phyloP scores from a whole-genome alignment of 345 rosid genomes.

The Eutrema japonicum region DNA sequence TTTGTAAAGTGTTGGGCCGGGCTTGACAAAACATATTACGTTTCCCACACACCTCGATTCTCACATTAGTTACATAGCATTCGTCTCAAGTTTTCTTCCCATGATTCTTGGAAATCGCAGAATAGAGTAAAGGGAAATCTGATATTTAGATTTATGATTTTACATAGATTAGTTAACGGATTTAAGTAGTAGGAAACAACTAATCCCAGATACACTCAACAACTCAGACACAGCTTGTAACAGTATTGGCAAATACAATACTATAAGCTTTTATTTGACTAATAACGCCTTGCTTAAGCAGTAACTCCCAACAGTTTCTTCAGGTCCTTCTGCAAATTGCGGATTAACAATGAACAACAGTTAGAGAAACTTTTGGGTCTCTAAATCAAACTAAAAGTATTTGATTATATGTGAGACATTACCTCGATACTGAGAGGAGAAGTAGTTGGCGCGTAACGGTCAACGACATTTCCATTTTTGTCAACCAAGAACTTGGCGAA shows the following conservation, averaged over 20 bases:
- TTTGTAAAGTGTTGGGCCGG: no score
- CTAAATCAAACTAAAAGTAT: background rate
- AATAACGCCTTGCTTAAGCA: conserved; percentile 20
- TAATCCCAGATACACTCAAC: conserved; percentile 16
- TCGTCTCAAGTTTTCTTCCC: background rate
- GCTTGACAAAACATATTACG: no score
- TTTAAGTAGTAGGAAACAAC: background rate
- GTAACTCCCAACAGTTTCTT: conserved; percentile 65
- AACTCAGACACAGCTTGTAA: conserved; percentile 9
- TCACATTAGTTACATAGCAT: no score
- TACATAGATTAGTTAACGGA: conserved; percentile 17
- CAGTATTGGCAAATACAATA: conserved; percentile 34
- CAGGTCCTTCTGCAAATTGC: conserved; percentile 64
- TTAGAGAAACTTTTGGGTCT: background rate
- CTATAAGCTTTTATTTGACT: conserved; percentile 30
- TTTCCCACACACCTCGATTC: no score
- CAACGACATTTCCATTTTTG: conserved; percentile 73
- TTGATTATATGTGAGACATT: background rate
- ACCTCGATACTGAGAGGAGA: conserved; percentile 95
- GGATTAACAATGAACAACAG: conserved; percentile 1
- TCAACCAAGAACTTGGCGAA: conserved; percentile 83
- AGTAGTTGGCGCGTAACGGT: conserved; percentile 94
- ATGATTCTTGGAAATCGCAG: background rate
- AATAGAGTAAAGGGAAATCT: background rate
- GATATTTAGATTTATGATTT: background rate